Base-by-base conservation (phyloP, 495 filamentous ascomycete genomes). In the Tuber borchii region DNA sequence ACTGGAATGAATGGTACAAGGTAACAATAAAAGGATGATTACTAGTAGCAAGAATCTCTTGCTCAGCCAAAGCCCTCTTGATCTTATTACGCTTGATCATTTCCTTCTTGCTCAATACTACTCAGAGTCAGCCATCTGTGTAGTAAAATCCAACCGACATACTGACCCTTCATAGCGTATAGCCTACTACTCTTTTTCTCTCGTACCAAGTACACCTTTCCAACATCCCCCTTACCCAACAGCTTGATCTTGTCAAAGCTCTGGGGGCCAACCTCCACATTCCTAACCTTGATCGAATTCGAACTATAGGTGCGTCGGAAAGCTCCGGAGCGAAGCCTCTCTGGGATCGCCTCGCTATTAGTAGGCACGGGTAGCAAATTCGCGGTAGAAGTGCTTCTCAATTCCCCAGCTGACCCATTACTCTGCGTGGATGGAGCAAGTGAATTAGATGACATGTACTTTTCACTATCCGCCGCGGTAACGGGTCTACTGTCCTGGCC, bases 71-170 rank as follows among this genome's bases (percentile, higher is more conserved):
- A 70, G 95, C 95, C 79, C 95, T 90, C 87, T 99, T 99, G 87
- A 99, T 99, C 88, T 99, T 99, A 85, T 99, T 99, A 45, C 95
- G 91, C 87, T 99, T 99, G 86, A 99, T 99, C 95, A 99, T 99
- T 86, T 99, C 95, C 87, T 97, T 97, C 86, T 99, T 99, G 88
- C 94, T 98, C 85, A 99, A 81, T 16, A 99, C 95, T 99, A 83
- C 51, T 48, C 69, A 75, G 78, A 75, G 82, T 88, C 76, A 89
- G 74, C 80, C 26, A 75, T 16, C 20, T 68, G n/a, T 65, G 69
- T 14, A 73, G 31, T 19, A 39, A 69, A 68, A 12, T 17, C 56
- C 56, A 34, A 7, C 26, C 44, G 39, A 26, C 37, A 72, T 48
- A 82, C 86, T 79, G 76, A 98, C 95, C 96, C 85, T 99, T 99